A percentile compares a stretch with the other conserved stretches of the same genome.
These are phyloP conservation scores for Gastrolobium villosum DNA, from an alignment of 306 rosid genomes.

Conservation along the genomic window DNA sequence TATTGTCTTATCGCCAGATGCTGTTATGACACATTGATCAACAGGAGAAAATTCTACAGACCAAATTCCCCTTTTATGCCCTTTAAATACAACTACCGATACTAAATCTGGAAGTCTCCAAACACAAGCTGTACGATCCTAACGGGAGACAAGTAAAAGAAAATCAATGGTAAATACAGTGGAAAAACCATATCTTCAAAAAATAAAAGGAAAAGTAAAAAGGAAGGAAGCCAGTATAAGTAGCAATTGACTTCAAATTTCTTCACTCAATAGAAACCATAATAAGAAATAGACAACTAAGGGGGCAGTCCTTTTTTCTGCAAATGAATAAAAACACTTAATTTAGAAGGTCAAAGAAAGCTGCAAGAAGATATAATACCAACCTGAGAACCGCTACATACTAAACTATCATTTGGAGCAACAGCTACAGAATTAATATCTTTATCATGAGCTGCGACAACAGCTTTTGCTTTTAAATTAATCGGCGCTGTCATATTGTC, in stretches of 20 bases:
- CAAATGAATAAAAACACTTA: slow-evolving; percentile 26
- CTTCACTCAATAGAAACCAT: slow-evolving; percentile 6
- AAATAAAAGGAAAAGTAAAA: neutral
- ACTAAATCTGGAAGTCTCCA: slow-evolving; percentile 98
- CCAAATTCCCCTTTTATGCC: slow-evolving; percentile 98
- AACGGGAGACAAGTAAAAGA: slow-evolving; percentile 35
- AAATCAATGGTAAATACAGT: slow-evolving; percentile 16
- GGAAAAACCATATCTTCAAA: neutral
- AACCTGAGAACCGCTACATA: slow-evolving; percentile 99
- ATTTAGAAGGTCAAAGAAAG: slow-evolving; percentile 28
- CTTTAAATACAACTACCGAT: slow-evolving; percentile 73
- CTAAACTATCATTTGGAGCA: slow-evolving; percentile 95
- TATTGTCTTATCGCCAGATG: slow-evolving; percentile 95
- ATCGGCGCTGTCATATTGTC: slow-evolving; percentile 57
- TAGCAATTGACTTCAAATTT: neutral
- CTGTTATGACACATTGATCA: slow-evolving; percentile 93
- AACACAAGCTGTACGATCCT: slow-evolving; percentile 97
- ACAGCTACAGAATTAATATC: slow-evolving; percentile 95
- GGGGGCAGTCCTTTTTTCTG: neutral
- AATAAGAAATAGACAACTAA: neutral
- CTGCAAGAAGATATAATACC: slow-evolving; percentile 45
- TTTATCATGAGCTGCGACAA: slow-evolving; percentile 95
- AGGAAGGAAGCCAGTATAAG: slow-evolving; percentile 22
- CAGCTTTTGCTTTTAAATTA: slow-evolving; percentile 87
- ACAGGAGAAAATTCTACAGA: slow-evolving; percentile 97